phyloP scores from a whole-genome alignment of 2,329 filamentous ascomycete species.

The Botrytis hyacinthi region DNA sequence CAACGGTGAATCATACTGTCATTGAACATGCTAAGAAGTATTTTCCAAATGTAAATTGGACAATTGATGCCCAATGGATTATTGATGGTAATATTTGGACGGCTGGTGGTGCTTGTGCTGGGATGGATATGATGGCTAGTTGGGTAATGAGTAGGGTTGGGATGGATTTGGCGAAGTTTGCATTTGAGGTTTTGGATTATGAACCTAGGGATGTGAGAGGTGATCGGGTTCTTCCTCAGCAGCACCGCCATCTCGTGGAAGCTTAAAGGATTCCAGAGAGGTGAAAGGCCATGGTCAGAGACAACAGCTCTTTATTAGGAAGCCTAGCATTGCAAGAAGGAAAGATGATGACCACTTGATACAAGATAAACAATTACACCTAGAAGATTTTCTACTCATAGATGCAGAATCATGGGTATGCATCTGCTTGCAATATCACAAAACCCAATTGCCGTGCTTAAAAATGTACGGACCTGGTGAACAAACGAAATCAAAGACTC shows the following conservation, averaged over 20 bases:
- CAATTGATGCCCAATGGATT: constrained; percentile 44
- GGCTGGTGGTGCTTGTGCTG: constrained; percentile 45
- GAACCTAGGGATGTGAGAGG: constrained; percentile 39
- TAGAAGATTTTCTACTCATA: not conserved
- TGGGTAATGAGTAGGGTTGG: constrained; percentile 33
- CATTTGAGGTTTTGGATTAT: constrained; percentile 29
- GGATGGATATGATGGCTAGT: constrained; percentile 41
- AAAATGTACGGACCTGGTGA: not conserved
- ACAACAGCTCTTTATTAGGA: not conserved
- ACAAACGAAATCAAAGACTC: not conserved
- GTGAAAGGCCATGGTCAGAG: no score
- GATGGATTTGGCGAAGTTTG: constrained; percentile 26
- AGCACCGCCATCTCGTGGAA: constrained; percentile 22
- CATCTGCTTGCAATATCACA: not conserved
- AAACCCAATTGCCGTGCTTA: not conserved
- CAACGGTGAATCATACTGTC: constrained; percentile 44
- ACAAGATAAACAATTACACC: not conserved
- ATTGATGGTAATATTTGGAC: constrained; percentile 49
- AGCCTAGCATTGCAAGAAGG: not conserved
- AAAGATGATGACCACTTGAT: not conserved
- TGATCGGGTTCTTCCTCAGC: constrained; percentile 28
- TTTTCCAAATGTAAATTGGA: constrained; percentile 46
- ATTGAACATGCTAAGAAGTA: constrained; percentile 37
- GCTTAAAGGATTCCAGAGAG: not conserved
- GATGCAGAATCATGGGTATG: no score